Conservation (phyloP, 306 rosid species). For the Alnus glutinosa region DNA sequence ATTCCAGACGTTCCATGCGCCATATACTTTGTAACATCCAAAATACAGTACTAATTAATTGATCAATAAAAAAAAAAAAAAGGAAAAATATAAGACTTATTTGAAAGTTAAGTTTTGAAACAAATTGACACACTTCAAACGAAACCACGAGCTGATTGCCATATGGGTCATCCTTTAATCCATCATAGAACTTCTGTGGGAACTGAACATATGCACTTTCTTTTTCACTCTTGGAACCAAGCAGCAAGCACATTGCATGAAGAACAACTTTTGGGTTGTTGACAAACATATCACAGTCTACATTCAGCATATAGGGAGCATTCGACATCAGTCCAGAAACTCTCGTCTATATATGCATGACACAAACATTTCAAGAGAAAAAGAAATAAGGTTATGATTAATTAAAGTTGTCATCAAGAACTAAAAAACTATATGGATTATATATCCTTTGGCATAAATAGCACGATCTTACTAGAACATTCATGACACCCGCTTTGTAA, state of each 20-base stretch:
- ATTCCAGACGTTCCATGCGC: conserved; percentile 46
- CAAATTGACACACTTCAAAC: conserved; percentile 25
- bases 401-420: too few species aligned
- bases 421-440: too few species aligned
- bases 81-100: too few species aligned
- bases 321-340: conserved; percentile 72
- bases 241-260: conserved; percentile 60
- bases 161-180: conserved; percentile 60
- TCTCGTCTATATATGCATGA: conserved; percentile 52
- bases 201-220: conserved; percentile 64
- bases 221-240: conserved; percentile 36
- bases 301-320: conserved; percentile 61
- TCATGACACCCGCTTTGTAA: conserved; percentile 83
- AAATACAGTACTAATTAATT: background rate
- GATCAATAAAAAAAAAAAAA: too few species aligned
- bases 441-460: too few species aligned
- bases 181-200: conserved; percentile 54
- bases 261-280: conserved; percentile 20
- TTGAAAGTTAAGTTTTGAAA: background rate
- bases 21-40: conserved; percentile 23
- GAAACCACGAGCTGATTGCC: conserved; percentile 49
- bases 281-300: conserved; percentile 55
- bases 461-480: conserved; percentile 47
- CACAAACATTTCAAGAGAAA: background rate
- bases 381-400: too few species aligned